A percentile compares a stretch with the other conserved stretches of the same genome.
Conservation (phyloP, 306 rosid species). For the Acacia acuminata region DNA sequence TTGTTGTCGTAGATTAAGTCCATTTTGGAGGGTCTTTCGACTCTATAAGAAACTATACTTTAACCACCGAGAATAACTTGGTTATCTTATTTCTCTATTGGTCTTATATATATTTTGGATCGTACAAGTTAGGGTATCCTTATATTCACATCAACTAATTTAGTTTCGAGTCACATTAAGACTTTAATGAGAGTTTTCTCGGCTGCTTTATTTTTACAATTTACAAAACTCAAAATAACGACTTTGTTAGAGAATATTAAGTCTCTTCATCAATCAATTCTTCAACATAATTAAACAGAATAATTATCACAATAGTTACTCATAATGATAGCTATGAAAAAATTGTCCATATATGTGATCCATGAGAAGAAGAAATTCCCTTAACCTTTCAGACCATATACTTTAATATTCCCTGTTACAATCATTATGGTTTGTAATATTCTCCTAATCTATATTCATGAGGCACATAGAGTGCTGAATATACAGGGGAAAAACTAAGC, state of each 20-base stretch:
- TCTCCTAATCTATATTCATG: neutral
- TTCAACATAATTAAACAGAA: neutral
- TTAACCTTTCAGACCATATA: constrained; percentile 10
- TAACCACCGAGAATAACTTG: constrained; percentile 18
- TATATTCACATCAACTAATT: neutral
- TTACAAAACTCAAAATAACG: neutral
- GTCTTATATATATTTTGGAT: neutral
- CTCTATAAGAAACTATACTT: constrained; percentile 41
- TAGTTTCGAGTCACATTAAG: neutral
- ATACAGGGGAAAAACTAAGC: neutral
- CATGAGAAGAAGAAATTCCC: neutral
- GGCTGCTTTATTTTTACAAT: neutral
- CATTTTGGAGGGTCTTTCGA: constrained; percentile 37
- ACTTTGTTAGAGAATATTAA: neutral
- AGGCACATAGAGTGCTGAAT: neutral
- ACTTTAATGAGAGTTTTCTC: neutral
- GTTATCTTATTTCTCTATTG: neutral
- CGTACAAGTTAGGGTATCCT: neutral
- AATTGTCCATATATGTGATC: neutral
- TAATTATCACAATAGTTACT: constrained; percentile 3
- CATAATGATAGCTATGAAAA: constrained; percentile 20
- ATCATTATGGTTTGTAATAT: constrained; percentile 20
- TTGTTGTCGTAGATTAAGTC: constrained; percentile 23
- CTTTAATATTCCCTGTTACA: neutral
- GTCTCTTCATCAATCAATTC: neutral